Evolutionary conservation across 352 stramenopile species (phyloP).

Genomic region (Thraustotheca clavata): DNA sequence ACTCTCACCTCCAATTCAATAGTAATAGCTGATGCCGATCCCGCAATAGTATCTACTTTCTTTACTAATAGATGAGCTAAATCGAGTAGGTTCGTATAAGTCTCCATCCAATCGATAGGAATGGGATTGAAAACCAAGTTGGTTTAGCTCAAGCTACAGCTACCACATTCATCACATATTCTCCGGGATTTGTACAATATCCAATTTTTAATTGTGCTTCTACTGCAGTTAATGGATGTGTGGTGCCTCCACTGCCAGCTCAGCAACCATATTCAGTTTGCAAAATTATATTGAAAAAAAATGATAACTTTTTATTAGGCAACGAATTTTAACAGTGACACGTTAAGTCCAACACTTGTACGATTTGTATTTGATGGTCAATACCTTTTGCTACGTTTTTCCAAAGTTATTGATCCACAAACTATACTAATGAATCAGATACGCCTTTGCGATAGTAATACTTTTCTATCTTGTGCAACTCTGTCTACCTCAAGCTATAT

Average conservation of each 20-base stretch:
- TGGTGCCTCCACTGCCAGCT: not conserved
- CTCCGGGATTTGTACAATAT: conserved; percentile 6
- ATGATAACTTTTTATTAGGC: conserved; percentile 24
- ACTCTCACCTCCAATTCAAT: not conserved
- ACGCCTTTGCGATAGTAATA: conserved; percentile 34
- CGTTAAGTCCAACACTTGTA: conserved; percentile 32
- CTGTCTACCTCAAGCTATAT: conserved; percentile 27
- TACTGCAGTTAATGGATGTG: not conserved
- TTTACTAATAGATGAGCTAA: too few species aligned
- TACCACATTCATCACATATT: not conserved
- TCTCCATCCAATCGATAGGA: not conserved
- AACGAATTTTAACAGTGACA: conserved; percentile 37
- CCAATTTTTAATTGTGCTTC: not conserved
- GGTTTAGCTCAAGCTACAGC: not conserved
- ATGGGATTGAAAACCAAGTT: not conserved
- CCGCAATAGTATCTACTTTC: not conserved
- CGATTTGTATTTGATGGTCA: conserved; percentile 50
- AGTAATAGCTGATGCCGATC: not conserved
- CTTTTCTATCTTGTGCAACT: conserved; percentile 27
- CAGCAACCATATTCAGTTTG: not conserved
- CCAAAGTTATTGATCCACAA: conserved; percentile 42
- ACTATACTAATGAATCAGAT: conserved; percentile 32
- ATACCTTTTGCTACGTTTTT: conserved; percentile 61
- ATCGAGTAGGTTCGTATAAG: conserved; percentile 5
- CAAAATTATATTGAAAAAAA: not conserved